phyloP scores from a whole-genome alignment of 768 basidiomycete species.

The Rhizopogon vesiculosus region DNA sequence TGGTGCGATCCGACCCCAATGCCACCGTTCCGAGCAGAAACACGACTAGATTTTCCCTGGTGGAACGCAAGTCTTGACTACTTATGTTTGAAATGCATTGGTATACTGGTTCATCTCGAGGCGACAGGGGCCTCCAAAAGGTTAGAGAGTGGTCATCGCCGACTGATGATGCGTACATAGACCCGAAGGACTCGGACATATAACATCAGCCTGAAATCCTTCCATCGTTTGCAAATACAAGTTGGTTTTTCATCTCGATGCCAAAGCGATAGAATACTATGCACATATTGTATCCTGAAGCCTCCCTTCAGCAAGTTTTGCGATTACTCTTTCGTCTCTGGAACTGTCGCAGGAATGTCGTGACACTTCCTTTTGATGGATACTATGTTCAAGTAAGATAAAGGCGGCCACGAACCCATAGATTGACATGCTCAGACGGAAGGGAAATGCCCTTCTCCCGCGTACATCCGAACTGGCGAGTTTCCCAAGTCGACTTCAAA shows the following conservation, averaged over 20 bases:
- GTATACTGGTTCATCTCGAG: too few species aligned
- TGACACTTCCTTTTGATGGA: slow-evolving; percentile 19
- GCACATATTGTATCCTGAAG: slow-evolving; percentile 14
- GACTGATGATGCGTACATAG: slow-evolving; percentile 11
- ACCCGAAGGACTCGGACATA: slow-evolving; percentile 12
- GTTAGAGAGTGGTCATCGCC: slow-evolving; percentile 15
- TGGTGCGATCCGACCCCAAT: too few species aligned
- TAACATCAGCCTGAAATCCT: slow-evolving; percentile 13
- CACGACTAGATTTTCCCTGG: too few species aligned
- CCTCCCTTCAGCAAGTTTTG: slow-evolving; percentile 18
- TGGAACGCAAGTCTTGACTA: too few species aligned
- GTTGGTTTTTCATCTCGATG: not conserved
- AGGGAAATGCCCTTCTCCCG: slow-evolving; percentile 20
- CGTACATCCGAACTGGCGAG: slow-evolving; percentile 17
- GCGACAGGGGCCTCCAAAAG: slow-evolving; percentile 8
- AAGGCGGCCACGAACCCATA: slow-evolving; percentile 21
- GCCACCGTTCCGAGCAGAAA: too few species aligned
- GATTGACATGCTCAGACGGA: slow-evolving; percentile 21
- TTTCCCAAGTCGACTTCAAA: not conserved
- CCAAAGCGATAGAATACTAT: not conserved
- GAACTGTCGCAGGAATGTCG: slow-evolving; percentile 19
- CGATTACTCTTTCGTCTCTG: slow-evolving; percentile 18
- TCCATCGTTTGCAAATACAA: slow-evolving; percentile 13
- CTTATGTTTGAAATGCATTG: too few species aligned
- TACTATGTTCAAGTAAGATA: slow-evolving; percentile 11